A percentile compares a stretch with the other conserved stretches of the same genome.
Evolutionary conservation across 148 eudicot genomes (phyloP).

Genomic region (Rhododendron ovatum): DNA sequence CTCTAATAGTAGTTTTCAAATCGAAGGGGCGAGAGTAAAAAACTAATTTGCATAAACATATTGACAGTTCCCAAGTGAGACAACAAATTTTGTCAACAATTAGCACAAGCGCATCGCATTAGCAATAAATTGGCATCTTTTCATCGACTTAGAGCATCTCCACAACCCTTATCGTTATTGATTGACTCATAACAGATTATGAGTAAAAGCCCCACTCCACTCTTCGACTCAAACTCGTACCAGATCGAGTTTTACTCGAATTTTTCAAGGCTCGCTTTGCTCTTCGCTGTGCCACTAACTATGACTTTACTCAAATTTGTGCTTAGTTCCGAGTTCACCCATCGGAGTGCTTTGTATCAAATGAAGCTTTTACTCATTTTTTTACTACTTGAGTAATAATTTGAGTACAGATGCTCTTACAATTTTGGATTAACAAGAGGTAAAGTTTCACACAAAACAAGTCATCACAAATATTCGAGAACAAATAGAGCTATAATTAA

Average conservation of each 20-base stretch:
- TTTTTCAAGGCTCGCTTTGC: neutral
- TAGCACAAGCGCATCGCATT: neutral
- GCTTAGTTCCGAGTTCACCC: neutral
- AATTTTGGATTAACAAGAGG: neutral
- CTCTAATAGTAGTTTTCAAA: neutral
- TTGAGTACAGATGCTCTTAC: neutral
- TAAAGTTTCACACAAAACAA: neutral
- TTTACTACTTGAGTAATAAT: neutral
- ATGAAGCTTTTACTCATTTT: neutral
- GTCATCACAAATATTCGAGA: neutral
- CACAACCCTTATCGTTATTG: neutral
- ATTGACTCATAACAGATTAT: neutral
- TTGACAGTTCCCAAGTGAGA: neutral
- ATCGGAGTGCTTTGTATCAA: neutral
- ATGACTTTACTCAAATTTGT: neutral
- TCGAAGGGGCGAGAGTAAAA: neutral
- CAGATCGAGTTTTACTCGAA: neutral
- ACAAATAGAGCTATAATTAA: neutral
- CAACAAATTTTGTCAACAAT: neutral
- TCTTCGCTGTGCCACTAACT: neutral
- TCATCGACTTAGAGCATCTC: neutral
- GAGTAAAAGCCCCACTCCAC: neutral
- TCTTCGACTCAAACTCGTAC: neutral
- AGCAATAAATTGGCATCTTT: neutral
- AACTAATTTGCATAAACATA: neutral